These are phyloP conservation scores for Ustulina deusta DNA, from an alignment of 2,329 filamentous ascomycete species.

Conservation along the genomic window DNA sequence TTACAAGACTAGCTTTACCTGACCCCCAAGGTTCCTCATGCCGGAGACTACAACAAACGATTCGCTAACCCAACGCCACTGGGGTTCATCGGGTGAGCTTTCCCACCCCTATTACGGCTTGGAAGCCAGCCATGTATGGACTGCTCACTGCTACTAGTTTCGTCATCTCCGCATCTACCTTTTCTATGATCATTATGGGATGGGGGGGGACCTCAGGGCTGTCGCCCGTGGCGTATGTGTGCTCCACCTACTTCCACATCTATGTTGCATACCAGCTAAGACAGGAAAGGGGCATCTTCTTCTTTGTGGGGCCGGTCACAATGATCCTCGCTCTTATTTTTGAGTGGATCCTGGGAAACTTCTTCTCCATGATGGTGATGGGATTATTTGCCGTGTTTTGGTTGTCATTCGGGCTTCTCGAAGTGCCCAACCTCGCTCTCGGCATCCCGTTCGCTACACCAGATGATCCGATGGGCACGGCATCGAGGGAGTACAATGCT, in stretches of 20 bases:
- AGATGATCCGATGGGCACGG: slow-evolving; percentile 58
- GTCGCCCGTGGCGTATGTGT: slow-evolving; percentile 52
- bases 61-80: slow-evolving; percentile 55
- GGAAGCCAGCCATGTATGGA: not conserved
- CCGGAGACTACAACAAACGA: slow-evolving; percentile 52
- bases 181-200: slow-evolving; percentile 54
- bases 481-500: slow-evolving; percentile 61
- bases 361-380: slow-evolving; percentile 65
- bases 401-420: slow-evolving; percentile 64
- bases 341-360: slow-evolving; percentile 65
- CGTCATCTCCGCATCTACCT: slow-evolving; percentile 54
- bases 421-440: slow-evolving; percentile 62
- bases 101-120: not conserved
- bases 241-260: not conserved
- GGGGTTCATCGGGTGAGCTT: slow-evolving; percentile 54
- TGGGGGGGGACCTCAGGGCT: slow-evolving; percentile 53
- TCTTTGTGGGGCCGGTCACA: slow-evolving; percentile 60
- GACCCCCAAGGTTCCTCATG: slow-evolving; percentile 53
- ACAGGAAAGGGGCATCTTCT: slow-evolving; percentile 53
- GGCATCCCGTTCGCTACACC: slow-evolving; percentile 58
- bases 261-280: slow-evolving; percentile 12
- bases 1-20: slow-evolving; percentile 50
- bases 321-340: slow-evolving; percentile 63
- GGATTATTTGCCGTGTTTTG: slow-evolving; percentile 63
- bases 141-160: slow-evolving; percentile 45